Evolutionary conservation across 2,329 filamentous ascomycete species (phyloP).

Genomic region (Xylaria sp.): DNA sequence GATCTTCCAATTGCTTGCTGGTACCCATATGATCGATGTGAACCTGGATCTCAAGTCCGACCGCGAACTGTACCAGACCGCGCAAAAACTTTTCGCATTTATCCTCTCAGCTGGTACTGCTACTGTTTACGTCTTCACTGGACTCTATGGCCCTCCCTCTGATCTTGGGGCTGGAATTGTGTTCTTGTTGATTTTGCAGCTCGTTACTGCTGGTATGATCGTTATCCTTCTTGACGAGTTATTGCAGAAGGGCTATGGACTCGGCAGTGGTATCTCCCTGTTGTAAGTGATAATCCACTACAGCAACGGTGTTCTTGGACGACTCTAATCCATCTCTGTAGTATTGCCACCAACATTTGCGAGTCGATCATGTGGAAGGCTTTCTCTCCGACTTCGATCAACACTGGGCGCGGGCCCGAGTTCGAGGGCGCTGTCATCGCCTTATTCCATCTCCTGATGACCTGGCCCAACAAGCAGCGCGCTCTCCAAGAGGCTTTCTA

Average conservation of each 20-base stretch:
- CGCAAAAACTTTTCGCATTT: slow-evolving; percentile 98
- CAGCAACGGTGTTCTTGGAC: too few relatives aligned
- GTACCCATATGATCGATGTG: slow-evolving; percentile 99
- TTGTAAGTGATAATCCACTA: slow-evolving; percentile 59
- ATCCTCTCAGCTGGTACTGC: slow-evolving; percentile 97
- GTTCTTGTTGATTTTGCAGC: slow-evolving; percentile 96
- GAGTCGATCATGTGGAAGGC: slow-evolving; percentile 99
- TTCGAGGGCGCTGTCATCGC: slow-evolving; percentile 99
- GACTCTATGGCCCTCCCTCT: slow-evolving; percentile 95
- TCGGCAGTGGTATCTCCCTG: slow-evolving; percentile 97
- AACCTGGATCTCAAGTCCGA: slow-evolving; percentile 99
- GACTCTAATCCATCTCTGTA: too few relatives aligned
- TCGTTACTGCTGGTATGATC: slow-evolving; percentile 96
- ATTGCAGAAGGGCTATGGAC: slow-evolving; percentile 98
- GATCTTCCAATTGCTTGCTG: slow-evolving; percentile 99
- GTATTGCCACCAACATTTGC: slow-evolving; percentile 99
- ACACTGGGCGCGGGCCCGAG: slow-evolving; percentile 98
- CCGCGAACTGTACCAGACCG: slow-evolving; percentile 99
- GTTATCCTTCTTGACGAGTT: slow-evolving; percentile 99
- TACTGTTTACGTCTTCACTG: slow-evolving; percentile 97
- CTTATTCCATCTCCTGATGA: slow-evolving; percentile 96
- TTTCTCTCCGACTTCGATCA: slow-evolving; percentile 98
- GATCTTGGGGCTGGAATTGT: slow-evolving; percentile 98
- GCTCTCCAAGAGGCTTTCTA: slow-evolving; percentile 99
- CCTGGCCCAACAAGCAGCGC: slow-evolving; percentile 99